Base-by-base conservation (phyloP, 1,284 basidiomycete species). In the Phlebopus sp. region DNA sequence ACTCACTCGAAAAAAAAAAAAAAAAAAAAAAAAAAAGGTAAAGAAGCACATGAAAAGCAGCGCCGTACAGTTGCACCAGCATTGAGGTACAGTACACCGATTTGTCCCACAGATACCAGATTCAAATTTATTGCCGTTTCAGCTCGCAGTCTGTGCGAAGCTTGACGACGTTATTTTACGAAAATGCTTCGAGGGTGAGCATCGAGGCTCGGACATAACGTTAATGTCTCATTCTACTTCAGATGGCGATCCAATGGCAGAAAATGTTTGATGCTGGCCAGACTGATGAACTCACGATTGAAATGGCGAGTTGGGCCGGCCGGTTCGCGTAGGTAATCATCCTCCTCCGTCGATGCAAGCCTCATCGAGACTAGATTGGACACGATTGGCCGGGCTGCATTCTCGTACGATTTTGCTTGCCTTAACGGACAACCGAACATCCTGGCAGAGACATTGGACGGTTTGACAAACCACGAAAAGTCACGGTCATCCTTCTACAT, bases 401-500 rank as follows among this genome's bases (percentile, higher is more conserved):
- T 82, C 56, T 77, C 74, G 1, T 74, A 79, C 48, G 75, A 82
- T 57, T 79, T 82, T 44, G 63, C 69, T 46, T 78, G 74, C 56
- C 69, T 81, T 21, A 44, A 71, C 14, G 75, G 72, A n/a, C 66
- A 64, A 43, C 64, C 73, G 2, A 71, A 77, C 55, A 58, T 68
- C 17, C 60, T 82, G 7, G 71, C 76, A 14, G 69, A 74, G 50
- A 68, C 79, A 11, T 60, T 82, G 35, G 79, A 82, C 52, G 72
- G 72, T 27, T 65, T 82, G 27, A 82, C 79, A 14, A 82, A 82
- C 58, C 76, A 75, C 34, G 72, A 80, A 56, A 73, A 78, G 56
- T 78, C 71, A 30, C 58, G 60, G n/a, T 73, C 75, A 38, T 79
- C 81, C 1, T 82, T 82, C 55, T 82, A 81, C 55, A 82, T 81